phyloP scores from a whole-genome alignment of 495 filamentous ascomycete species.

The Chaetomium tenue region DNA sequence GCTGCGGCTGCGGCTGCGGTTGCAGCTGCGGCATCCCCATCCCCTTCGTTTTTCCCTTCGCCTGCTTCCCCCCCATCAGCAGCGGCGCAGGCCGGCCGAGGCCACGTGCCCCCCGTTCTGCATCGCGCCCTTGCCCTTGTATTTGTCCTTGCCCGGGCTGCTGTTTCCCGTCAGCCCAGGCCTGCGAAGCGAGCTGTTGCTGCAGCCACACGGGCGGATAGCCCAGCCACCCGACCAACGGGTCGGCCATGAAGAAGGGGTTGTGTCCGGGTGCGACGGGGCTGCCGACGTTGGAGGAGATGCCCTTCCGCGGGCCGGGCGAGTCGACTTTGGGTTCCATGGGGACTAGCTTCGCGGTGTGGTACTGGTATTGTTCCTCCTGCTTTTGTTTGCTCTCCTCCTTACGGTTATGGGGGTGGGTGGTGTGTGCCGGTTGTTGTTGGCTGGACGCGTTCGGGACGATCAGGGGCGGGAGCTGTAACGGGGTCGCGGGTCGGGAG shows the following conservation, averaged over 20 bases:
- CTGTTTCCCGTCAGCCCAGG: neutral
- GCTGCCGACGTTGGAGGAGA: slow-evolving; percentile 27
- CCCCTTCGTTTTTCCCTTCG: too few relatives aligned
- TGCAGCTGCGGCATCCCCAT: too few relatives aligned
- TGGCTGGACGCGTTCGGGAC: neutral
- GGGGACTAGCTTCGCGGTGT: slow-evolving; percentile 17
- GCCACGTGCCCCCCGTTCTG: too few relatives aligned
- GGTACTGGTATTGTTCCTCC: neutral
- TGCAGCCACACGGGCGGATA: slow-evolving; percentile 23
- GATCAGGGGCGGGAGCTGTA: slow-evolving; percentile 16
- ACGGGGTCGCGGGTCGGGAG: slow-evolving; percentile 11
- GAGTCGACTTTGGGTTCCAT: slow-evolving; percentile 30
- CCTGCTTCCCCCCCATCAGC: too few relatives aligned
- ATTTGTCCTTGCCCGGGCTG: neutral
- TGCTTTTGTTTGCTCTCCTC: neutral
- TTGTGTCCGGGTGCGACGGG: neutral
- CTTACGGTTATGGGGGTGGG: neutral
- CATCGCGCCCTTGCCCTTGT: neutral
- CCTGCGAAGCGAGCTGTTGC: neutral
- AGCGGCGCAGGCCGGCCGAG: too few relatives aligned
- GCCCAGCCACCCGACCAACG: slow-evolving; percentile 12
- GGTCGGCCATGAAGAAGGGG: slow-evolving; percentile 27
- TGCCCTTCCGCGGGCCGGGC: slow-evolving; percentile 23
- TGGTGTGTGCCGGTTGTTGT: neutral
- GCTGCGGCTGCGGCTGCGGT: too few relatives aligned